Percentiles rank a stretch among this genome's conserved stretches.
These are phyloP conservation scores for Fennellomyces sp. DNA, from an alignment of 371 early-diverging fungal species.

Conservation along the genomic window DNA sequence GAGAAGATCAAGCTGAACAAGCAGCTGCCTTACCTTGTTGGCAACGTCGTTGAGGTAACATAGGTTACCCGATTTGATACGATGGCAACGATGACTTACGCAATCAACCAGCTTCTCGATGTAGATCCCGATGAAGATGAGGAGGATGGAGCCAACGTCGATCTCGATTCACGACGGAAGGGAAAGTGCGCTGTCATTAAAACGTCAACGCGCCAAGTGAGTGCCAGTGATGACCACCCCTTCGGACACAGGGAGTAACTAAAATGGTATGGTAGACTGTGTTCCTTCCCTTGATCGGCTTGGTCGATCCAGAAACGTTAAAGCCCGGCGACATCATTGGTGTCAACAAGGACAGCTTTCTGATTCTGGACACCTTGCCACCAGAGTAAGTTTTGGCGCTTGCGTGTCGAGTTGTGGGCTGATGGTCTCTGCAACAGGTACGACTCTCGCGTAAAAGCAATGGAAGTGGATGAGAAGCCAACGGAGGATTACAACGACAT, in stretches of 20 bases:
- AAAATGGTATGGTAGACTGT: no score
- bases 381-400: conserved; percentile 78
- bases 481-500: conserved; percentile 95
- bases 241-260: no score
- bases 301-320: conserved; percentile 92
- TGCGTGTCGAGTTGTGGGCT: no score
- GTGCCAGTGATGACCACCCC: background rate
- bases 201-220: conserved; percentile 94
- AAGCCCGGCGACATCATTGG: conserved; percentile 99
- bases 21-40: conserved; percentile 98
- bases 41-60: conserved; percentile 97
- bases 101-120: conserved; percentile 93
- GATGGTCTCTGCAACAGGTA: conserved; percentile 61
- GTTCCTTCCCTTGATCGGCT: conserved; percentile 97
- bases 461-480: conserved; percentile 99
- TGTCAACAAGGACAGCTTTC: conserved; percentile 99
- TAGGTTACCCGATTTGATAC: no score
- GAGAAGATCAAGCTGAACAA: conserved; percentile 99
- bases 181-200: conserved; percentile 99
- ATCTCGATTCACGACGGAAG: conserved; percentile 89
- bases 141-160: conserved; percentile 94
- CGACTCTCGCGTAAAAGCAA: conserved; percentile 99
- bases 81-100: no score
- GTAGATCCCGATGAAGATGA: conserved; percentile 88
- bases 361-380: conserved; percentile 98